Evolutionary conservation across 768 basidiomycete species (phyloP), one percentile per base, ranked within the genome.

Genomic region (Tremella fuciformis): DNA sequence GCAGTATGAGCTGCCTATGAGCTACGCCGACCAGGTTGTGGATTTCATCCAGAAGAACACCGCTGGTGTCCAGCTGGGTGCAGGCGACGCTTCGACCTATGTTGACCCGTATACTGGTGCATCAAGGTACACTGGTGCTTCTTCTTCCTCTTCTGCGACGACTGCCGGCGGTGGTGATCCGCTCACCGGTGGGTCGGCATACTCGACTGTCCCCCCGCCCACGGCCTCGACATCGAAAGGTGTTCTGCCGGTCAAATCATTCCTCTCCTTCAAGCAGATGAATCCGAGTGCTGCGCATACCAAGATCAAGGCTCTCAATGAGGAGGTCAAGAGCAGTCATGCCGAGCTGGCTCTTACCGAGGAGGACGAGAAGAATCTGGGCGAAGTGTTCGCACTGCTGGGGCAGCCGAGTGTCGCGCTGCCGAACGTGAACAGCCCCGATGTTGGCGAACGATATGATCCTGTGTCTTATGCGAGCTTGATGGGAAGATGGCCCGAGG

Each of bases 1-100:
- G 58, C 80, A 80, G 50, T 88, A 99, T 72, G 88, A 97, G 38
- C 82, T 99, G 7, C 88, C 96, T 0, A 68, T 84, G 62, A 81
- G 80, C 3, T 92, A 98, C 71, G 79, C 91, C 22, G 93, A 98
- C 66, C 83, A 97, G 76, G 88, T 99, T 13, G 93, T 89, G 25
- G 81, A 82, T 55, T 98, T 97, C 77, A 98, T 99, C 53, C 88
- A 96, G 77, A 88, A 88, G 77, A 96, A 92, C 64, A 88, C 92
- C 0, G 79, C 82, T 2, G 89, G 89, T 0, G 85, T 89, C 19
- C 85, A 81, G 53, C 78, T 97, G 9, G 79, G 80, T 13, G 47
- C 50, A 44, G 57, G 60, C n/a, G 53, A 54, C 13, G 79, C 75
- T 44, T 62, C 59, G 25, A 82, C 85, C 49, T 90, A 82, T 70